Conservation (phyloP, 352 stramenopile species). For the Globisporangium mamillatum region DNA sequence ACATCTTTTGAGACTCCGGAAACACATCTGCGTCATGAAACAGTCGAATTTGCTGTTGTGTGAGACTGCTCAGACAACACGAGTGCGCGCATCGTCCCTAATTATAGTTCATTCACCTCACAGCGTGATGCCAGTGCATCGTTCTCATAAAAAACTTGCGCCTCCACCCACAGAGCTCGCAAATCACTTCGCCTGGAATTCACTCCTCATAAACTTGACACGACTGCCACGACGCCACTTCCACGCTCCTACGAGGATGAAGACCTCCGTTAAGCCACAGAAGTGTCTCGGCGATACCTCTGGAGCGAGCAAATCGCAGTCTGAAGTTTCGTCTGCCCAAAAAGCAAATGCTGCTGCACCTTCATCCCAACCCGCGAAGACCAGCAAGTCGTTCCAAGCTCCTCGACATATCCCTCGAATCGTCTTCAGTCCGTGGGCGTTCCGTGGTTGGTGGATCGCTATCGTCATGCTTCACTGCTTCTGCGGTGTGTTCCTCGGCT, state of each 20-base stretch:
- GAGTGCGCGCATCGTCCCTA: neutral
- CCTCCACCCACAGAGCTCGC: neutral
- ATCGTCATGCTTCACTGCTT: conserved; percentile 10
- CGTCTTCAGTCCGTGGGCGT: conserved; percentile 11
- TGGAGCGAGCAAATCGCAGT: neutral
- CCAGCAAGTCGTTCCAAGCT: neutral
- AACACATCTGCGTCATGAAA: neutral
- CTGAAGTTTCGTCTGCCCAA: neutral
- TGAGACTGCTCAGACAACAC: neutral
- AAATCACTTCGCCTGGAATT: neutral
- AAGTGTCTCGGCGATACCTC: neutral
- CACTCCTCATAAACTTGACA: neutral
- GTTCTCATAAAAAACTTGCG: neutral
- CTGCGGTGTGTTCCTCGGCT: conserved; percentile 1
- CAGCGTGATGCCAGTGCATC: neutral
- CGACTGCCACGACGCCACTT: neutral
- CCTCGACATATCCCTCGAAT: neutral
- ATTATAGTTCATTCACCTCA: neutral
- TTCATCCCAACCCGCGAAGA: neutral
- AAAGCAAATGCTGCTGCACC: neutral
- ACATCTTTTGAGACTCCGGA: neutral
- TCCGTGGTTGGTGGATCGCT: conserved; percentile 6
- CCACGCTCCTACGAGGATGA: neutral
- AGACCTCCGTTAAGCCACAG: neutral
- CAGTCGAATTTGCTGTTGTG: neutral